A percentile compares a stretch with the other conserved stretches of the same genome.
Conservation (phyloP, 495 filamentous ascomycete genomes). For the Hypoxylon intermedium region DNA sequence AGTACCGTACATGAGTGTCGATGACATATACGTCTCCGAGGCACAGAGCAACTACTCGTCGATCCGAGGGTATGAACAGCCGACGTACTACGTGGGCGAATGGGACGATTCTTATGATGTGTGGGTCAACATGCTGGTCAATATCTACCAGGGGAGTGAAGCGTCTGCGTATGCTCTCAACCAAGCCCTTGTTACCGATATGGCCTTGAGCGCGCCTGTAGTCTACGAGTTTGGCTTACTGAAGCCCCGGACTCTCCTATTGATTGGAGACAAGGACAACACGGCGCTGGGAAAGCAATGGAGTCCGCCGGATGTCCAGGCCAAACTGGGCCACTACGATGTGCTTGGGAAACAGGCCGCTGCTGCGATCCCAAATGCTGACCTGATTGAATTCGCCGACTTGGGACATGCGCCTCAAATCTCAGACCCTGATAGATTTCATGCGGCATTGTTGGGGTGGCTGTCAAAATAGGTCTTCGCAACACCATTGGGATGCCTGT, state of each 20-base stretch:
- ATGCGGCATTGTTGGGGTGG: conserved; percentile 47
- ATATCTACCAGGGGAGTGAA: conserved; percentile 49
- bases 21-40: conserved; percentile 41
- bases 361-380: conserved; percentile 48
- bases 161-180: conserved; percentile 42
- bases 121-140: conserved; percentile 56
- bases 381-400: conserved; percentile 48
- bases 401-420: conserved; percentile 57
- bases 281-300: conserved; percentile 56
- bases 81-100: conserved; percentile 50
- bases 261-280: conserved; percentile 52
- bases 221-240: conserved; percentile 52
- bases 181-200: conserved; percentile 50
- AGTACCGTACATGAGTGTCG: conserved; percentile 49
- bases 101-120: conserved; percentile 51
- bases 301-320: conserved; percentile 51
- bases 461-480: conserved; percentile 17
- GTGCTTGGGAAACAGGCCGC: conserved; percentile 49
- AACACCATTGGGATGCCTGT: conserved; percentile 21
- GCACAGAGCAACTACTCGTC: conserved; percentile 43
- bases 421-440: conserved; percentile 47
- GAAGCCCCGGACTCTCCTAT: conserved; percentile 44
- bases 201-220: conserved; percentile 53
- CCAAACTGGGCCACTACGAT: conserved; percentile 49
- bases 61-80: conserved; percentile 52